A percentile compares a stretch with the other conserved stretches of the same genome.
phyloP scores from a whole-genome alignment of 345 rosid genomes.

The Gossypium stocksii region DNA sequence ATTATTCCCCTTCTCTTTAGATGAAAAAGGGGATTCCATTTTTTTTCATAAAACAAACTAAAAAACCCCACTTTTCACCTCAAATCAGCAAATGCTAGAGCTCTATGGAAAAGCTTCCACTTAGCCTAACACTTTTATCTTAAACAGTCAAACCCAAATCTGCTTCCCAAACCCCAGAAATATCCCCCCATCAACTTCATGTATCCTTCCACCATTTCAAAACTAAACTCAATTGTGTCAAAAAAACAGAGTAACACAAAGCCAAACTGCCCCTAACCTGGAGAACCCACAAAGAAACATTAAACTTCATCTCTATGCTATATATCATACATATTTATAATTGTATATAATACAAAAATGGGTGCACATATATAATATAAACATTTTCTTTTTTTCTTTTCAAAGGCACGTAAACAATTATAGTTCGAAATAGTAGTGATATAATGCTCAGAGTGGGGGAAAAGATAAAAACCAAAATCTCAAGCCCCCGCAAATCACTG shows the following conservation, averaged over 20 bases:
- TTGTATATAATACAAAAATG: background rate
- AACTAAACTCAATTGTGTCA: background rate
- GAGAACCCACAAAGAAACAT: constrained; percentile 15
- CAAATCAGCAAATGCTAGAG: constrained; percentile 20
- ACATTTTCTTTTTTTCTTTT: no score
- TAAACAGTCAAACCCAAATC: background rate
- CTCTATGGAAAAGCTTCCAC: constrained; percentile 7
- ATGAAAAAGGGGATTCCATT: constrained; percentile 59
- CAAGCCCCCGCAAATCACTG: constrained; percentile 25
- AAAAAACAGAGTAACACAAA: background rate
- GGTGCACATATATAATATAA: background rate
- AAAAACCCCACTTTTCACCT: constrained; percentile 6
- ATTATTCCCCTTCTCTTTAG: constrained; percentile 48
- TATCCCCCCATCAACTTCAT: constrained; percentile 14
- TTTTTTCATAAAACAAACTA: constrained; percentile 2
- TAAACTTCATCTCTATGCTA: background rate
- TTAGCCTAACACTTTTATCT: background rate
- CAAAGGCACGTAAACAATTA: background rate
- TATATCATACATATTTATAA: background rate
- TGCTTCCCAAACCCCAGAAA: constrained; percentile 1
- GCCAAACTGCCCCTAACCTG: background rate
- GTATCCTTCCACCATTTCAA: constrained; percentile 1
- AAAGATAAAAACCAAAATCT: constrained; percentile 13
- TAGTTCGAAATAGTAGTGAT: constrained; percentile 18
- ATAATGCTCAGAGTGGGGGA: background rate